phyloP scores from a whole-genome alignment of 768 basidiomycete genomes.

The Xerocomellus amylosporus region DNA sequence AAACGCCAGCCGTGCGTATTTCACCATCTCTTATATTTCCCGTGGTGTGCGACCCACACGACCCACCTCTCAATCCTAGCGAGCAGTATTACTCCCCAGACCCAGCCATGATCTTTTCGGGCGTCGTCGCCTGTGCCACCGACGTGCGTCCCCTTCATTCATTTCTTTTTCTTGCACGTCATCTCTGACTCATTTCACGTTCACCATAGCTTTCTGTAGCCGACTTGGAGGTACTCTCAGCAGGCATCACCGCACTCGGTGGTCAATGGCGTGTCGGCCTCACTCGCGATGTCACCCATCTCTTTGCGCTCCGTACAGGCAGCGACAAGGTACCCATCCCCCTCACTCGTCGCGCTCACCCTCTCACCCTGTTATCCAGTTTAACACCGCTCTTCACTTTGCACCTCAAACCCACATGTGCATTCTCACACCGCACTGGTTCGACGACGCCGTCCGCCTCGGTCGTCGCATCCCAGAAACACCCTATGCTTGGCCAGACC shows the following conservation, averaged over 20 bases:
- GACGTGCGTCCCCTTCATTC: conserved; percentile 43
- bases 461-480: conserved; percentile 50
- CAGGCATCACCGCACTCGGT: conserved; percentile 71
- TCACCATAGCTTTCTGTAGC: conserved; percentile 48
- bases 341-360: neutral
- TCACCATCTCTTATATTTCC: conserved; percentile 1
- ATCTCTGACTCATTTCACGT: neutral
- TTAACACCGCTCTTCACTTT: conserved; percentile 53
- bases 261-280: conserved; percentile 78
- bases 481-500: conserved; percentile 75
- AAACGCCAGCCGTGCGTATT: conserved; percentile 54
- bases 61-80: conserved; percentile 28
- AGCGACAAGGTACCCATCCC: conserved; percentile 40
- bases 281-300: conserved; percentile 84
- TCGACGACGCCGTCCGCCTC: conserved; percentile 71
- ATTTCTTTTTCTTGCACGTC: neutral
- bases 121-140: conserved; percentile 68
- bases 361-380: conserved; percentile 23
- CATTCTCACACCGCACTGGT: conserved; percentile 89
- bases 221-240: conserved; percentile 72
- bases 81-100: conserved; percentile 71
- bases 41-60: conserved; percentile 1
- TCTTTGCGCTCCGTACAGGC: conserved; percentile 57
- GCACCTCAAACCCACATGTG: conserved; percentile 56
- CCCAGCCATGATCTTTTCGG: conserved; percentile 78